These are phyloP conservation scores for Kwoniella dendrophila DNA, from an alignment of 768 basidiomycete genomes.

Conservation along the genomic window DNA sequence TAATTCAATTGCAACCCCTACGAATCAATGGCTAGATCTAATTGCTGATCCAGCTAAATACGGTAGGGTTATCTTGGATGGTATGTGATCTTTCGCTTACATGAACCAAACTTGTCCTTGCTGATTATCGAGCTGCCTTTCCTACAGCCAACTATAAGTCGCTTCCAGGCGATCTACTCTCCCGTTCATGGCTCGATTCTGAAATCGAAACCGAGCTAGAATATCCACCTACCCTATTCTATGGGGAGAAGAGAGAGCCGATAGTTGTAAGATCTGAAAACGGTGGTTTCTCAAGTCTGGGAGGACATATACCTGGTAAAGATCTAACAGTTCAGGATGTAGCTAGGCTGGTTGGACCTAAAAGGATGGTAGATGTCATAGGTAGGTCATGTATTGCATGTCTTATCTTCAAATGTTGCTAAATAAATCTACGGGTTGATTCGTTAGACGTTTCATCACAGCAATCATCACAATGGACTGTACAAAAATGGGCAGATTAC, in stretches of 20 bases:
- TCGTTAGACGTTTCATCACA: slow-evolving; percentile 85
- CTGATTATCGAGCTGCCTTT: background rate
- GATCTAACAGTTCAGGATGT: slow-evolving; percentile 78
- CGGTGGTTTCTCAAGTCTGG: slow-evolving; percentile 70
- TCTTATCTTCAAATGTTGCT: too few relatives aligned
- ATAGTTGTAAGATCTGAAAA: slow-evolving; percentile 68
- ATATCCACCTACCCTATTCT: slow-evolving; percentile 37
- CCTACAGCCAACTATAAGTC: slow-evolving; percentile 27
- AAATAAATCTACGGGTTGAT: too few relatives aligned
- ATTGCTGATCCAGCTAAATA: slow-evolving; percentile 50
- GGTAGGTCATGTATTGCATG: slow-evolving; percentile 60
- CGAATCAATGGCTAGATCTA: slow-evolving; percentile 50
- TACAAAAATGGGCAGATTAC: slow-evolving; percentile 86
- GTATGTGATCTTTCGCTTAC: slow-evolving; percentile 28
- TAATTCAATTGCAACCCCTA: slow-evolving; percentile 51
- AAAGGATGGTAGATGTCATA: slow-evolving; percentile 85
- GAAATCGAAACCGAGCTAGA: background rate
- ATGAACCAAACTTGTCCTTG: background rate
- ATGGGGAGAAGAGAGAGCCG: slow-evolving; percentile 63
- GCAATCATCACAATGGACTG: slow-evolving; percentile 80
- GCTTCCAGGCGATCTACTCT: slow-evolving; percentile 29
- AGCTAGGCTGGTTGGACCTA: slow-evolving; percentile 73
- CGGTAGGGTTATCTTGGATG: slow-evolving; percentile 39
- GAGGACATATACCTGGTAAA: slow-evolving; percentile 81
- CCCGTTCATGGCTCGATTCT: slow-evolving; percentile 44